phyloP scores from a whole-genome alignment of 306 rosid species.

The Biancaea sappan region DNA sequence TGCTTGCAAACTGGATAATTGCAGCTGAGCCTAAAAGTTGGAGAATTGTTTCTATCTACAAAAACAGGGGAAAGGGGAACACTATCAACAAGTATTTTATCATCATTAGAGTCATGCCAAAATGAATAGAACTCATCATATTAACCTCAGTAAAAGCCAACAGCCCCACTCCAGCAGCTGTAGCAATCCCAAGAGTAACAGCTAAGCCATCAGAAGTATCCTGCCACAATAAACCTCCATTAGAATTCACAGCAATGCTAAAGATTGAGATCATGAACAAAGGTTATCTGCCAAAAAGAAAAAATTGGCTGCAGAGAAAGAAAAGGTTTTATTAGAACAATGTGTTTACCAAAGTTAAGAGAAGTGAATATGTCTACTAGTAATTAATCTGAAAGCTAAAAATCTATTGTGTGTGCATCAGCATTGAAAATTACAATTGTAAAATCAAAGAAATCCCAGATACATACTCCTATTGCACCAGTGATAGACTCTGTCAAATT shows the following conservation, averaged over 20 bases:
- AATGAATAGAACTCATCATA: background rate
- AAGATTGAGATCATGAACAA: background rate
- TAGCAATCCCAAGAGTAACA: conserved; percentile 59
- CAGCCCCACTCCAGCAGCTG: conserved; percentile 60
- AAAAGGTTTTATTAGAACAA: background rate
- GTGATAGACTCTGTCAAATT: conserved; percentile 60
- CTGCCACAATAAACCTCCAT: conserved; percentile 41
- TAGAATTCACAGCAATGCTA: background rate
- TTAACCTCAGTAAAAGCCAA: conserved; percentile 66
- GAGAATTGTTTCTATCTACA: conserved; percentile 85
- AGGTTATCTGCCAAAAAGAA: background rate
- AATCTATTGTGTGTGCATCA: background rate
- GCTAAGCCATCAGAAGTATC: conserved; percentile 55
- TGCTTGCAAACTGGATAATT: conserved; percentile 77
- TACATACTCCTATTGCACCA: conserved; percentile 77
- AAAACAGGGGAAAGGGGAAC: conserved; percentile 27
- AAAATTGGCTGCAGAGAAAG: too few species aligned
- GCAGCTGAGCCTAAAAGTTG: conserved; percentile 90
- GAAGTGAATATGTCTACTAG: conserved; percentile 4
- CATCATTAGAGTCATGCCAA: background rate
- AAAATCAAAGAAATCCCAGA: conserved; percentile 36
- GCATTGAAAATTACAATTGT: conserved; percentile 20
- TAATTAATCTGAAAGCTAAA: conserved; percentile 22
- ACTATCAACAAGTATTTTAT: conserved; percentile 5
- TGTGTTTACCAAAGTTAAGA: conserved; percentile 1